Conservation (phyloP, 1,284 basidiomycete species). For the Irpex lacteus region DNA sequence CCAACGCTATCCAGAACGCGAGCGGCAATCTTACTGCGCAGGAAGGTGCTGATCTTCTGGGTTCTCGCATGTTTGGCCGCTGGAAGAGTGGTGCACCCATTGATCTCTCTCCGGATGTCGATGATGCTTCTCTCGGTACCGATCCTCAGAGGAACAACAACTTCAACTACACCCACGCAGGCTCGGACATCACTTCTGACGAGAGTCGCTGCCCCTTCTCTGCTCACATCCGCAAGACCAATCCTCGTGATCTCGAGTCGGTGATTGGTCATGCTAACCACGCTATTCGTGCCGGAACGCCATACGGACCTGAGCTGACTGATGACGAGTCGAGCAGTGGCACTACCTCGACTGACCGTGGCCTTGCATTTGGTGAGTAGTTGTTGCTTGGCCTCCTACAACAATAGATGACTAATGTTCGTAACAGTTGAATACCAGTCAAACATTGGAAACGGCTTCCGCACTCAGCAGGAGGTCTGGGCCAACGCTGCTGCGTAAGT, state of each 20-base stretch:
- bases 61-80: constrained; percentile 15
- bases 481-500: not conserved
- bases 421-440: constrained; percentile 8
- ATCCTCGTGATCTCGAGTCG: constrained; percentile 19
- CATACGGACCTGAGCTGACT: constrained; percentile 30
- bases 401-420: not conserved
- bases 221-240: constrained; percentile 22
- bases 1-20: constrained; percentile 3
- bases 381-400: not conserved
- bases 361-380: not conserved
- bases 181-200: not conserved
- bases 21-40: constrained; percentile 6
- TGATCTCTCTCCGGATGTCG: constrained; percentile 2
- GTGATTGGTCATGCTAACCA: not conserved
- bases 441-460: constrained; percentile 7
- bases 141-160: constrained; percentile 9
- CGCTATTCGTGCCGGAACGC: constrained; percentile 23
- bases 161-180: constrained; percentile 6
- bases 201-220: constrained; percentile 28
- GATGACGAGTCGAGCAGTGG: not conserved
- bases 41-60: constrained; percentile 9
- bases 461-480: constrained; percentile 1
- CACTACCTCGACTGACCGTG: not conserved
- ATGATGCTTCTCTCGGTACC: constrained; percentile 1
- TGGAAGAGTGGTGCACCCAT: constrained; percentile 10